Conservation (phyloP, 768 basidiomycete species). For the Xerocomellus intermedius region DNA sequence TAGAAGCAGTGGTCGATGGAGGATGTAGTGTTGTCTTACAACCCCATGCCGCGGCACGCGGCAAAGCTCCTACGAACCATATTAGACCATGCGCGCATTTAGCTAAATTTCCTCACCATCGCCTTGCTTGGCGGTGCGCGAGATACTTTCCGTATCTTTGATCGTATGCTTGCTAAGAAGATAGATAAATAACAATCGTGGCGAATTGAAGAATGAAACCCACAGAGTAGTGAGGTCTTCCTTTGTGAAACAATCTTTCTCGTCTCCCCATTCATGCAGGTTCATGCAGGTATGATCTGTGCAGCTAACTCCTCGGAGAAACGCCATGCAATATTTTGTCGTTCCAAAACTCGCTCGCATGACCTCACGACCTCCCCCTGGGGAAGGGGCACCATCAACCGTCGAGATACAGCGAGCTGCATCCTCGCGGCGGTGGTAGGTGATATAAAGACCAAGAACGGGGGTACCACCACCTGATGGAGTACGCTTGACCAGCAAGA, state of each 20-base stretch:
- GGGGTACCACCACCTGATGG: conserved; percentile 69
- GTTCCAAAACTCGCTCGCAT: conserved; percentile 96
- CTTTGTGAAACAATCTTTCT: conserved; percentile 96
- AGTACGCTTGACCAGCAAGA: conserved; percentile 88
- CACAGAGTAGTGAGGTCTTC: conserved; percentile 93
- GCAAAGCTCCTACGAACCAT: conserved; percentile 45
- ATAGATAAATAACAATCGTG: not conserved
- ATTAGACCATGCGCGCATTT: conserved; percentile 5
- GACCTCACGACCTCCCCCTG: conserved; percentile 83
- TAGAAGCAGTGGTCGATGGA: conserved; percentile 13
- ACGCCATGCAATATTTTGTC: conserved; percentile 96
- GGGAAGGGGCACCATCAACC: conserved; percentile 88
- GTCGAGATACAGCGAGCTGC: conserved; percentile 90
- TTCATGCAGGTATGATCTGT: conserved; percentile 90
- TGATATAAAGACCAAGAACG: conserved; percentile 93
- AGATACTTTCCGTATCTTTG: conserved; percentile 79
- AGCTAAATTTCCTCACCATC: conserved; percentile 43
- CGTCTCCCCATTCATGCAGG: conserved; percentile 97
- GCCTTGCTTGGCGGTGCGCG: conserved; percentile 55
- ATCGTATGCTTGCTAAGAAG: conserved; percentile 80
- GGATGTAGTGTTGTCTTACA: conserved; percentile 37
- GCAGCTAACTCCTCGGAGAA: conserved; percentile 82
- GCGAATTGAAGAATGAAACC: conserved; percentile 28
- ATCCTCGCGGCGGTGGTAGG: conserved; percentile 91
- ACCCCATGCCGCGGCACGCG: conserved; percentile 67